phyloP scores from a whole-genome alignment of 371 early-diverging fungal species.

The Mucor circinelloides region DNA sequence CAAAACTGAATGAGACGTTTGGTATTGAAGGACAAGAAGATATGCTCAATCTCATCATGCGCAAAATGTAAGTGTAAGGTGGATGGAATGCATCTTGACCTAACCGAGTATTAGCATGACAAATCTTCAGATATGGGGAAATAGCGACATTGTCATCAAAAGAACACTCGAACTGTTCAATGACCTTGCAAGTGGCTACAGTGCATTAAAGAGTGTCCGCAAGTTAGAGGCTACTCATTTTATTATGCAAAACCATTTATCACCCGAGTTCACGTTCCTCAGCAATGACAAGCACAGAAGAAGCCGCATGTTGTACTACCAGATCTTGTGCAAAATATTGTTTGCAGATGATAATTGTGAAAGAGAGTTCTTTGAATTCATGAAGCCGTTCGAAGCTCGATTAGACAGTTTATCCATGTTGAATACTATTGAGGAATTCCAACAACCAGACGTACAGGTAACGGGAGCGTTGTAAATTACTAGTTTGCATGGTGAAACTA shows the following conservation, averaged over 20 bases:
- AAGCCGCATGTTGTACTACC: conserved; percentile 76
- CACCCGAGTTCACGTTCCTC: conserved; percentile 75
- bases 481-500: background rate
- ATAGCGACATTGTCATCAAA: conserved; percentile 24
- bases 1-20: conserved; percentile 52
- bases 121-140: conserved; percentile 41
- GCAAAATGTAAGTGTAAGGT: conserved; percentile 58
- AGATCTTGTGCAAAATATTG: conserved; percentile 74
- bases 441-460: conserved; percentile 42
- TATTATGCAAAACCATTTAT: conserved; percentile 74
- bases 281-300: conserved; percentile 41
- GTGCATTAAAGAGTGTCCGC: conserved; percentile 71
- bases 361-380: conserved; percentile 70
- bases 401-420: conserved; percentile 50
- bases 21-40: conserved; percentile 56
- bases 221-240: conserved; percentile 71
- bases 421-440: conserved; percentile 41
- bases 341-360: conserved; percentile 67
- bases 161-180: conserved; percentile 65
- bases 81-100: background rate
- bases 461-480: background rate
- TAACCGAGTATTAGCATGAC: conserved; percentile 11
- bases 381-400: conserved; percentile 67
- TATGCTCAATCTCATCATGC: conserved; percentile 70
- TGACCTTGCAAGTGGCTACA: conserved; percentile 79